Percentiles rank a stretch among this genome's conserved stretches.
Conservation (phyloP, 2,329 filamentous ascomycete species). For the Colletotrichum godetiae region DNA sequence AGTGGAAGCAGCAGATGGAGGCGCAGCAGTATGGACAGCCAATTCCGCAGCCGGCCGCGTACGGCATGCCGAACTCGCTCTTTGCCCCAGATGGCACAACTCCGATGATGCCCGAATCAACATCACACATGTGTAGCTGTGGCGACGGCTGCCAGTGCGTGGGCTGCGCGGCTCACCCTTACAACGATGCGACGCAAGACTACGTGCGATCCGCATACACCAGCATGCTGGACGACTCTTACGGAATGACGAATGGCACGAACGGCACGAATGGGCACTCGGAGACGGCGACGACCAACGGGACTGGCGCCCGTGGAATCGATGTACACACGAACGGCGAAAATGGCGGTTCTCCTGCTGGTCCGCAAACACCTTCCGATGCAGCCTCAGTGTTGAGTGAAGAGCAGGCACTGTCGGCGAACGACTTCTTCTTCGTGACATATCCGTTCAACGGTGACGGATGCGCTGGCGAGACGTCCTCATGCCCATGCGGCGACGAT, state of each 20-base stretch:
- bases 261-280: slow-evolving; percentile 35
- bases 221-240: slow-evolving; percentile 51
- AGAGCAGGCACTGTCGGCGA: slow-evolving; percentile 62
- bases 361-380: slow-evolving; percentile 60
- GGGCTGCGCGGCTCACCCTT: slow-evolving; percentile 75
- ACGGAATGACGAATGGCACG: slow-evolving; percentile 38
- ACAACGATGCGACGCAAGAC: slow-evolving; percentile 70
- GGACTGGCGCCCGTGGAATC: slow-evolving; percentile 4
- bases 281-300: slow-evolving; percentile 17
- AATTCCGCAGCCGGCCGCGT: slow-evolving; percentile 39
- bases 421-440: slow-evolving; percentile 70
- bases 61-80: slow-evolving; percentile 15
- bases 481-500: slow-evolving; percentile 69
- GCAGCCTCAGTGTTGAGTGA: slow-evolving; percentile 57
- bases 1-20: slow-evolving; percentile 62
- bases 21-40: slow-evolving; percentile 51
- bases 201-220: slow-evolving; percentile 62
- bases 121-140: slow-evolving; percentile 66
- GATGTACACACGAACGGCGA: slow-evolving; percentile 23
- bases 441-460: slow-evolving; percentile 58
- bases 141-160: slow-evolving; percentile 75
- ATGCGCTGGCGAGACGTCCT: slow-evolving; percentile 61
- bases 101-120: slow-evolving; percentile 41
- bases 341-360: slow-evolving; percentile 46
- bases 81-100: slow-evolving; percentile 24